These are phyloP conservation scores for Dothistroma septosporum DNA, from an alignment of 2,329 filamentous ascomycete genomes.

Conservation along the genomic window DNA sequence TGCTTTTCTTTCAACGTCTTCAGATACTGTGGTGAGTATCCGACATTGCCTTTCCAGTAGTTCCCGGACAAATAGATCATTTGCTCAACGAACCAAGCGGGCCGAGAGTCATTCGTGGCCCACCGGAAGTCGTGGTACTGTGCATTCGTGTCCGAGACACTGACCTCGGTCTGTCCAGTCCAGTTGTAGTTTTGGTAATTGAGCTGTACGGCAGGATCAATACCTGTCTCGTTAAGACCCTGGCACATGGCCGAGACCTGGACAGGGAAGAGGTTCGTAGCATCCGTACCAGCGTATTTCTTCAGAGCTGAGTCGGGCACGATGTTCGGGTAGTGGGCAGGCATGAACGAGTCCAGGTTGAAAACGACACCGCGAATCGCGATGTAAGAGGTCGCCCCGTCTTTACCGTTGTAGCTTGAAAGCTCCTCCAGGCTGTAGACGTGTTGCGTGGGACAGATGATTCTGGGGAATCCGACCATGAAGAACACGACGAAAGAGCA, in stretches of 20 bases:
- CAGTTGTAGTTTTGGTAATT: constrained; percentile 78
- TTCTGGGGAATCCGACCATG: constrained; percentile 76
- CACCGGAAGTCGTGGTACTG: constrained; percentile 90
- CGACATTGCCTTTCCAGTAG: constrained; percentile 83
- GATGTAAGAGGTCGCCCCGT: constrained; percentile 60
- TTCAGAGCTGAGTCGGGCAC: constrained; percentile 59
- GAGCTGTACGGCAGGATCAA: constrained; percentile 71
- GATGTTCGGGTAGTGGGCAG: constrained; percentile 71
- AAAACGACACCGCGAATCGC: constrained; percentile 88
- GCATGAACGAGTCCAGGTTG: constrained; percentile 69
- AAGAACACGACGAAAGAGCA: constrained; percentile 79
- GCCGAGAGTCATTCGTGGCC: constrained; percentile 73
- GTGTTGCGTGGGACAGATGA: constrained; percentile 88
- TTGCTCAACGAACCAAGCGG: constrained; percentile 90
- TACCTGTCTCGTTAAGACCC: constrained; percentile 63
- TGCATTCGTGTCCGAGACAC: constrained; percentile 65
- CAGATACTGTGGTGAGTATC: constrained; percentile 76
- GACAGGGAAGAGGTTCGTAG: constrained; percentile 84
- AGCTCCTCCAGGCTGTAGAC: constrained; percentile 80
- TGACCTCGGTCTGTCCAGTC: constrained; percentile 63
- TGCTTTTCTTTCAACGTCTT: constrained; percentile 53
- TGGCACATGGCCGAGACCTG: constrained; percentile 90
- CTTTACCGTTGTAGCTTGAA: constrained; percentile 67
- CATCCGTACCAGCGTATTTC: constrained; percentile 81
- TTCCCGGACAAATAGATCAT: constrained; percentile 71